Percentiles rank a stretch among this genome's conserved stretches.
Conservation (phyloP, 768 basidiomycete species). For the Mycena kentingensis region DNA sequence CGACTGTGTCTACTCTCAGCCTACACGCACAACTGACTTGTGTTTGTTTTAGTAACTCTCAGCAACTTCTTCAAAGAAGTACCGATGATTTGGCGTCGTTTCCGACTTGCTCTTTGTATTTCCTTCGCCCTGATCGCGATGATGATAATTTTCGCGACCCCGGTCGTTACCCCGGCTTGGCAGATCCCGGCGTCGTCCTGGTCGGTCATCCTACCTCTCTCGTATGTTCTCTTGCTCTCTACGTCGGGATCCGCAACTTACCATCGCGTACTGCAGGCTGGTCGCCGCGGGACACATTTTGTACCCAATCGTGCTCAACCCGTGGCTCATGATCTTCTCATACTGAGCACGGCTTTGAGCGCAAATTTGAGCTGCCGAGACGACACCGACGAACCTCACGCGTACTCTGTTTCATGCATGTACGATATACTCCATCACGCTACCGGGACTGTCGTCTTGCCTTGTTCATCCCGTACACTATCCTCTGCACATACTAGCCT, state of each 20-base stretch:
- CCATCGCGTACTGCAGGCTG: constrained; percentile 41
- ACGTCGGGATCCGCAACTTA: constrained; percentile 4
- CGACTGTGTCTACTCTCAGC: no score
- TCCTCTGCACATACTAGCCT: constrained; percentile 2
- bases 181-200: constrained; percentile 61
- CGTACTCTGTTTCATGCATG: background rate
- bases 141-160: constrained; percentile 58
- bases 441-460: background rate
- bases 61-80: constrained; percentile 92
- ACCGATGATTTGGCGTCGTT: constrained; percentile 79
- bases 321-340: constrained; percentile 86
- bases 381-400: background rate
- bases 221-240: constrained; percentile 42
- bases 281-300: constrained; percentile 68
- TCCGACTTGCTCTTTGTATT: constrained; percentile 64
- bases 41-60: no score
- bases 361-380: background rate
- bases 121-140: constrained; percentile 51
- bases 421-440: background rate
- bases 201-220: constrained; percentile 77
- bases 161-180: constrained; percentile 64
- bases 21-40: no score
- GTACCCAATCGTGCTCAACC: constrained; percentile 85
- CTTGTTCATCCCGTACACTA: background rate
- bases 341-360: constrained; percentile 34